Percentiles rank a stretch among this genome's conserved stretches.
Conservation (phyloP, 768 basidiomycete species). For the Gloeopeniophorella convolvens region DNA sequence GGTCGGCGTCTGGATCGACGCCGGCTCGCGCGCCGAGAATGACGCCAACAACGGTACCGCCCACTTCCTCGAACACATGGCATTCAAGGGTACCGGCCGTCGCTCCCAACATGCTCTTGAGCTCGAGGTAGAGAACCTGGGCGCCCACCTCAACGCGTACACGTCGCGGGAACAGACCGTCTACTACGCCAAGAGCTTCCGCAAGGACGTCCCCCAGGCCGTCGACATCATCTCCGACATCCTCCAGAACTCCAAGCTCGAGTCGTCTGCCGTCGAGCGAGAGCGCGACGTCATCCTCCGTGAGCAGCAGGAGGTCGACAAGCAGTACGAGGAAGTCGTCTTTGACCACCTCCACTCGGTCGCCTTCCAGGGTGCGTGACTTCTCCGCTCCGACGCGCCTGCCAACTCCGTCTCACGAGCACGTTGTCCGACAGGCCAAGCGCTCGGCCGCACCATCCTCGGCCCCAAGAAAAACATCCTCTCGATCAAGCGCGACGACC, state of each 20-base stretch:
- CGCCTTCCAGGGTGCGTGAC: slow-evolving; percentile 88
- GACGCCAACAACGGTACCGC: slow-evolving; percentile 93
- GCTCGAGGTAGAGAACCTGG: slow-evolving; percentile 96
- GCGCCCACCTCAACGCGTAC: slow-evolving; percentile 96
- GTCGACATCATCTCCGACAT: slow-evolving; percentile 99
- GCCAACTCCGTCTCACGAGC: slow-evolving; percentile 11
- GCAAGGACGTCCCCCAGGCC: slow-evolving; percentile 83
- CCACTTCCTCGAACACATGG: slow-evolving; percentile 99
- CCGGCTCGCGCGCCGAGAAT: slow-evolving; percentile 94
- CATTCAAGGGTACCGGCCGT: slow-evolving; percentile 90
- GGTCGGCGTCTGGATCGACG: slow-evolving; percentile 99
- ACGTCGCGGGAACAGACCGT: slow-evolving; percentile 99
- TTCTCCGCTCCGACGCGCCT: not conserved
- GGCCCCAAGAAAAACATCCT: slow-evolving; percentile 95
- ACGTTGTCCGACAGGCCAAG: slow-evolving; percentile 62
- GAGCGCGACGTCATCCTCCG: slow-evolving; percentile 95
- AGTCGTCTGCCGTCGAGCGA: slow-evolving; percentile 79
- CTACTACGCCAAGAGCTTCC: slow-evolving; percentile 98
- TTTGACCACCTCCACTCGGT: slow-evolving; percentile 97
- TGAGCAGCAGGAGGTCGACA: slow-evolving; percentile 98
- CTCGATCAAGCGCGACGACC: slow-evolving; percentile 88
- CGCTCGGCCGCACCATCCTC: slow-evolving; percentile 94
- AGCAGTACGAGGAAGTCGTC: slow-evolving; percentile 96
- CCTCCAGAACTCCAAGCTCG: slow-evolving; percentile 93
- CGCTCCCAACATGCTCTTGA: slow-evolving; percentile 88